Conservation (phyloP, 2,329 filamentous ascomycete species). For the Verticillium isaacii region DNA sequence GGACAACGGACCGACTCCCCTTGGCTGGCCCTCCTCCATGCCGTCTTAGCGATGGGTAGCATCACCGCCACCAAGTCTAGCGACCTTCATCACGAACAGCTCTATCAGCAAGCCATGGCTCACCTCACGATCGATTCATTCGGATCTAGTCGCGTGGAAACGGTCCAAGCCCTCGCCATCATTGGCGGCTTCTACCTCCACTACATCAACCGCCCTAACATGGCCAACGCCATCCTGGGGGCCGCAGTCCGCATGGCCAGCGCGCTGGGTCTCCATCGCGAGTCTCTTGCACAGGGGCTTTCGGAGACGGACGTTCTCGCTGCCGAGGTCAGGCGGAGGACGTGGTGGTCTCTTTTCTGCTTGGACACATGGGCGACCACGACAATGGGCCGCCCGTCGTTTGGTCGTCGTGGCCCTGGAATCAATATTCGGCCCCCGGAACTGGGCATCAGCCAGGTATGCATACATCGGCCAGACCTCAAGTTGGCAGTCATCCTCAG, state of each 20-base stretch:
- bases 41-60: conserved; percentile 6
- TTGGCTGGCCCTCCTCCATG: conserved; percentile 3
- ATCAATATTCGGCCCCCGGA: conserved; percentile 62
- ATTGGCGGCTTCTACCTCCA: conserved; percentile 30
- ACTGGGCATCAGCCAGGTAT: conserved; percentile 37
- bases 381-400: conserved; percentile 65
- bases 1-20: conserved; percentile 19
- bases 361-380: conserved; percentile 71
- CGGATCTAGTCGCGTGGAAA: conserved; percentile 7
- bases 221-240: conserved; percentile 34
- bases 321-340: conserved; percentile 59
- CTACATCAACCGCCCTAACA: conserved; percentile 33
- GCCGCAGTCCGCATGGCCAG: conserved; percentile 34
- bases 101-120: conserved; percentile 4
- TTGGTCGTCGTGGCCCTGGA: conserved; percentile 61
- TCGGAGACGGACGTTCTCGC: conserved; percentile 40
- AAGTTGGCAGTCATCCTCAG: not conserved
- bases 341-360: conserved; percentile 73
- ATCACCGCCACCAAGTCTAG: conserved; percentile 3
- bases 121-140: conserved; percentile 2
- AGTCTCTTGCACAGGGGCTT: conserved; percentile 31
- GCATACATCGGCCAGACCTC: not conserved
- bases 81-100: conserved; percentile 1
- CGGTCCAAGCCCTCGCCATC: conserved; percentile 5
- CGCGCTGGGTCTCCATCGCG: conserved; percentile 32